Evolutionary conservation across 2,329 filamentous ascomycete genomes (phyloP).

Genomic region (Colletotrichum plurivorum): DNA sequence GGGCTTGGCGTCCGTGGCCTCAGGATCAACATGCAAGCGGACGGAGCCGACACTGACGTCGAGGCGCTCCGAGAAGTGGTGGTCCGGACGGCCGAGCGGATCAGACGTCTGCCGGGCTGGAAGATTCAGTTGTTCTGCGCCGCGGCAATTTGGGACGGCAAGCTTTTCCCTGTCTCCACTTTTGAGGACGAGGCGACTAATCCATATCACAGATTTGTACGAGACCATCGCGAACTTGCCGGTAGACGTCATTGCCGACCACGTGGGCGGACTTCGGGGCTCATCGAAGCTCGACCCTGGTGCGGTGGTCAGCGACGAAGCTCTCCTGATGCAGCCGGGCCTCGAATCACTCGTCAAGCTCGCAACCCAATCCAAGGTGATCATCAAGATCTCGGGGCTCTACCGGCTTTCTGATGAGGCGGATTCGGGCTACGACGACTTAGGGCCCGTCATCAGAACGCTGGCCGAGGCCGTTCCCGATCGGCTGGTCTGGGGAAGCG

Average conservation of each 20-base stretch:
- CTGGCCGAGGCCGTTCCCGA: conserved; percentile 14
- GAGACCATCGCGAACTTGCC: background rate
- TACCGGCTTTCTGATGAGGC: conserved; percentile 3
- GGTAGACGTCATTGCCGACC: conserved; percentile 26
- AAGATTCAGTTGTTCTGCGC: conserved; percentile 16
- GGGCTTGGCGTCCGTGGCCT: background rate
- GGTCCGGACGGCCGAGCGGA: background rate
- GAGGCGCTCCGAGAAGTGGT: background rate
- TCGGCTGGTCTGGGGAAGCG: conserved; percentile 30
- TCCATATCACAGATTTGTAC: background rate
- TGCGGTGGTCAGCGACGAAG: background rate
- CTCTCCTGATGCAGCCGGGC: conserved; percentile 8
- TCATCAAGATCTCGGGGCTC: conserved; percentile 20
- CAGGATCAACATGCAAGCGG: conserved; percentile 19
- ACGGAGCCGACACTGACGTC: conserved; percentile 6
- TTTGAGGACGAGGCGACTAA: background rate
- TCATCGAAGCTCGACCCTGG: background rate
- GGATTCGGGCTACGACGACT: background rate
- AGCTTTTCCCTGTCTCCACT: background rate
- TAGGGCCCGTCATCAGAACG: conserved; percentile 14
- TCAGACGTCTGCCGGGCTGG: background rate
- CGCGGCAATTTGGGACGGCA: conserved; percentile 12
- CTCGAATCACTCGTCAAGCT: background rate
- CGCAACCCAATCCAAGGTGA: background rate
- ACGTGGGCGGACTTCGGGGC: conserved; percentile 21